Evolutionary conservation across 2,329 filamentous ascomycete species (phyloP), one percentile per base, ranked within the genome.

Genomic region (Teratosphaeria epicoccoides): DNA sequence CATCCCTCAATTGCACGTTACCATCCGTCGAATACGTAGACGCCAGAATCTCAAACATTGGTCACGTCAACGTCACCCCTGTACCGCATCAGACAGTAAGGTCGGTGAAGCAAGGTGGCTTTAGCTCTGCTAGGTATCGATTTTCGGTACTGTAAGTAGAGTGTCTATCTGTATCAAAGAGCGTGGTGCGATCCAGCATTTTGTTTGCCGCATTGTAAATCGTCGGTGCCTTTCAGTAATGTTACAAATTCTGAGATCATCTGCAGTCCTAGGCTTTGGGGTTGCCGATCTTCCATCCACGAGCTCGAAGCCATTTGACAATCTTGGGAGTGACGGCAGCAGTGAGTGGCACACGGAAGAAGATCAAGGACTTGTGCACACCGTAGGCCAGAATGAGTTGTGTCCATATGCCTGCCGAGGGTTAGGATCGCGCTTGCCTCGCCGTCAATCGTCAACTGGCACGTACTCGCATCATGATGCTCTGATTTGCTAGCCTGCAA

Each of bases 281-380:
- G 3, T 88, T 95, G 48, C 91, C 91, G 65, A 98, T 93, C 66
- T 97, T 82, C 84, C 88, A 97, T 4, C 93, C 93, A 88, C 91
- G 95, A 11, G 81, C 78, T 57, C 91, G 77, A 24, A 98, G 74
- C 11, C 83, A 80, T 71, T 88, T 94, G 63, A 96, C 93, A n/a
- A 97, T 84, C 71, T 94, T 96, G 1, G 93, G 93, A 7, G 88
- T 89, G 28, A 97, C 77, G 2, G 89, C 91, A 11, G 88, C 89
- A 1, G 93, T 93, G 57, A 97, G 72, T 7, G 93, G 93, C 9
- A 98, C 88, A n/a, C 93, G 82, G 59, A 97, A 70, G 70, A 98
- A 95, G 63, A 98, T 96, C 69, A 97, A 88, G 61, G 87, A 94
- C 73, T 98, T 98, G 76, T 98, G 93, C 53, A 98, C 88, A 24